Evolutionary conservation across 1,139 yeast species (phyloP).

Genomic region (Zygoascus sp.): DNA sequence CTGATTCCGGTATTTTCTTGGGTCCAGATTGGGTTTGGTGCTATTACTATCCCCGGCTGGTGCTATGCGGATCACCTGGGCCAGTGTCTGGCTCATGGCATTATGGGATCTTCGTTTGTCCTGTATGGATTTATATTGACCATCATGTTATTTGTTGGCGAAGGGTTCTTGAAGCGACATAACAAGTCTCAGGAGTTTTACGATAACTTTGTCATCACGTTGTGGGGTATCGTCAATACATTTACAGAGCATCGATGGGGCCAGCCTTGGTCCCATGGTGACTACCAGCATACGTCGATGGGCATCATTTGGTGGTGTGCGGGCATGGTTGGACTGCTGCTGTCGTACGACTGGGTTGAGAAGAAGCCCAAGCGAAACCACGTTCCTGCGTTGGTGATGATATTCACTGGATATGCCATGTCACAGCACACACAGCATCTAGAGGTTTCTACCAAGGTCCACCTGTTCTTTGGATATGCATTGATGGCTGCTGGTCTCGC

Average conservation of each 20-base stretch:
- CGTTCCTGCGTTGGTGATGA: slow-evolving; percentile 73
- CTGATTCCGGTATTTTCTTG: slow-evolving; percentile 44
- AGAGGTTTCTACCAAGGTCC: slow-evolving; percentile 77
- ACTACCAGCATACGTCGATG: slow-evolving; percentile 89
- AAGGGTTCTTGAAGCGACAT: slow-evolving; percentile 36
- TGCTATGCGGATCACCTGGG: slow-evolving; percentile 73
- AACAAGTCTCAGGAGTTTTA: slow-evolving; percentile 75
- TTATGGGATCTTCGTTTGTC: slow-evolving; percentile 89
- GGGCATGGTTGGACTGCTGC: slow-evolving; percentile 75
- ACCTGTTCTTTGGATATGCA: slow-evolving; percentile 75
- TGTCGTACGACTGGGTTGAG: slow-evolving; percentile 53
- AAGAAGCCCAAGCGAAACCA: slow-evolving; percentile 52
- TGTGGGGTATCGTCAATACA: slow-evolving; percentile 90
- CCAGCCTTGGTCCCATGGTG: slow-evolving; percentile 82
- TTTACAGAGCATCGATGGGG: slow-evolving; percentile 98
- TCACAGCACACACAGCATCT: slow-evolving; percentile 77
- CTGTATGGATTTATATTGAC: slow-evolving; percentile 68
- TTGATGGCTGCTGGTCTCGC: slow-evolving; percentile 73
- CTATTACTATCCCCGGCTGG: slow-evolving; percentile 81
- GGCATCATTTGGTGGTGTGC: slow-evolving; percentile 97
- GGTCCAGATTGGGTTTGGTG: slow-evolving; percentile 75
- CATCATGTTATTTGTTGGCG: slow-evolving; percentile 55
- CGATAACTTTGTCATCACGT: slow-evolving; percentile 73
- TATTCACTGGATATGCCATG: slow-evolving; percentile 94
- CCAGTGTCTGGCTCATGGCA: slow-evolving; percentile 94